phyloP scores from a whole-genome alignment of 345 rosid species.

The Heritiera littoralis region DNA sequence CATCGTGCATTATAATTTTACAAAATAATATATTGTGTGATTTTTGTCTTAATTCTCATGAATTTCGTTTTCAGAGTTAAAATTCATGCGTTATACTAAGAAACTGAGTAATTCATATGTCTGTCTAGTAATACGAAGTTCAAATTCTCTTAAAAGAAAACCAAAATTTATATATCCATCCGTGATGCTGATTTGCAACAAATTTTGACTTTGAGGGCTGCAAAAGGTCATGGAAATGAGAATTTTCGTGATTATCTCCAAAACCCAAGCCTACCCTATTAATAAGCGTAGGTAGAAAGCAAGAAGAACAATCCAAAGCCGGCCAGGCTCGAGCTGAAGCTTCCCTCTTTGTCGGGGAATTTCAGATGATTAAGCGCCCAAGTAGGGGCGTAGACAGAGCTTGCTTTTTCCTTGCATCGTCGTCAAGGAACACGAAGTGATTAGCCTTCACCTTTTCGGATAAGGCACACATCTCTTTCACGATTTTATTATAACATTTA shows the following conservation, averaged over 20 bases:
- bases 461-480: constrained; percentile 25
- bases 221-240: background rate
- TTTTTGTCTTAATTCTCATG: background rate
- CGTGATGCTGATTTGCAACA: background rate
- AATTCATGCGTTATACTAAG: background rate
- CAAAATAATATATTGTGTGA: too few species aligned
- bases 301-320: constrained; percentile 12
- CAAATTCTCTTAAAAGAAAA: background rate
- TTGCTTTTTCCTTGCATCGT: constrained; percentile 8
- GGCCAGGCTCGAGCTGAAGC: background rate
- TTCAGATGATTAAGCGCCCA: background rate
- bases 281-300: background rate
- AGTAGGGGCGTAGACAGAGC: background rate
- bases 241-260: background rate
- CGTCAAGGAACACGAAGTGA: constrained; percentile 9
- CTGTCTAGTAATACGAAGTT: too few species aligned
- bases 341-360: constrained; percentile 17
- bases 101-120: background rate
- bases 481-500: background rate
- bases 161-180: background rate
- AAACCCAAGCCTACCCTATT: background rate
- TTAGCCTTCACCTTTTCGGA: constrained; percentile 17
- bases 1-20: too few species aligned
- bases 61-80: background rate
- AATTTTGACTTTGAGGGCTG: constrained; percentile 1